Percentiles rank a stretch among this genome's conserved stretches.
Evolutionary conservation across 2,329 filamentous ascomycete species (phyloP).

Genomic region (Daldinia sp.): DNA sequence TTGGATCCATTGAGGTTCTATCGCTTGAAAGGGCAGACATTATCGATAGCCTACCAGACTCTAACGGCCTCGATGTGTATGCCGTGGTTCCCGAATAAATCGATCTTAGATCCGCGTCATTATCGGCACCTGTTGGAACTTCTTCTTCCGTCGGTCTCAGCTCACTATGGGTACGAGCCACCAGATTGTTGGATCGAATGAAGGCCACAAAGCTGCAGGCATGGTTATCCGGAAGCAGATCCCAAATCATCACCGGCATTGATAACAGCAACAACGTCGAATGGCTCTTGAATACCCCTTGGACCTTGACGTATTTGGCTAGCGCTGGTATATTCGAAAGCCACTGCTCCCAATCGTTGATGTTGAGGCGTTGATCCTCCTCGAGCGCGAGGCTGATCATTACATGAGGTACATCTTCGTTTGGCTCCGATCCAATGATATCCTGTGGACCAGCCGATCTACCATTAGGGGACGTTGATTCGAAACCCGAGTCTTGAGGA

Average conservation of each 20-base stretch:
- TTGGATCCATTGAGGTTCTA: slow-evolving; percentile 31
- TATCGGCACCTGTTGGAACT: slow-evolving; percentile 32
- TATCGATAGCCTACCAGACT: slow-evolving; percentile 31
- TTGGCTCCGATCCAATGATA: slow-evolving; percentile 53
- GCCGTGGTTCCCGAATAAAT: slow-evolving; percentile 45
- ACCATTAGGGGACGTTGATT: slow-evolving; percentile 41
- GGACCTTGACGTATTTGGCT: slow-evolving; percentile 67
- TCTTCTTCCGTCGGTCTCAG: slow-evolving; percentile 27
- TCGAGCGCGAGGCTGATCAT: slow-evolving; percentile 68
- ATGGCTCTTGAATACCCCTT: slow-evolving; percentile 68
- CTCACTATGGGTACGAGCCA: slow-evolving; percentile 45
- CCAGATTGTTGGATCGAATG: slow-evolving; percentile 65
- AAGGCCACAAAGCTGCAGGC: slow-evolving; percentile 67
- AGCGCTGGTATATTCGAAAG: slow-evolving; percentile 63
- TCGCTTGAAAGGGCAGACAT: slow-evolving; percentile 34
- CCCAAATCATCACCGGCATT: slow-evolving; percentile 67
- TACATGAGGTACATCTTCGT: slow-evolving; percentile 65
- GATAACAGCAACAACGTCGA: slow-evolving; percentile 66
- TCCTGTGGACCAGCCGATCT: slow-evolving; percentile 43
- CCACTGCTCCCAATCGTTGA: slow-evolving; percentile 69
- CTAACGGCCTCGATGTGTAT: slow-evolving; percentile 33
- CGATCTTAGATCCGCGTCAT: slow-evolving; percentile 40
- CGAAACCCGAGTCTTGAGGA: slow-evolving; percentile 42
- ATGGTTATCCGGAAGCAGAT: slow-evolving; percentile 64
- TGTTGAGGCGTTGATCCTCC: slow-evolving; percentile 63